Evolutionary conservation across 2,329 filamentous ascomycete genomes (phyloP).

Genomic region (Gnomoniopsis sp.): DNA sequence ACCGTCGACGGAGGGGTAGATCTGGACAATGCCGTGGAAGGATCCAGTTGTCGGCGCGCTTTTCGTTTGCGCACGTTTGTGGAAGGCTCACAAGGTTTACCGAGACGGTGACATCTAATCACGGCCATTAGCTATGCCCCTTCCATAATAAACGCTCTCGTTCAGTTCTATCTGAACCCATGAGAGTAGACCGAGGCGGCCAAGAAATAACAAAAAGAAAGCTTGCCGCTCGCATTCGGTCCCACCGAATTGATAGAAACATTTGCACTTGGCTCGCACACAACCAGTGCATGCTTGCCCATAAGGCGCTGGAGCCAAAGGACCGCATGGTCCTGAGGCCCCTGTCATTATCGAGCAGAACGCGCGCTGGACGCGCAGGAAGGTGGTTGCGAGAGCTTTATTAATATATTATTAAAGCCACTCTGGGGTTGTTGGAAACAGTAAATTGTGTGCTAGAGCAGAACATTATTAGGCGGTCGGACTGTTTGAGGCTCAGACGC

Average conservation of each 20-base stretch:
- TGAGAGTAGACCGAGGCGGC: too few relatives aligned
- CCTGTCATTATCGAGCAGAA: background rate
- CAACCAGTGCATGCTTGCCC: slow-evolving; percentile 23
- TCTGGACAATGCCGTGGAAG: background rate
- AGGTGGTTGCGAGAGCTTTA: background rate
- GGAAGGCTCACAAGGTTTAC: slow-evolving; percentile 21
- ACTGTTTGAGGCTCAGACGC: too few relatives aligned
- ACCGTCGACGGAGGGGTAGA: background rate
- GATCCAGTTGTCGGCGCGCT: slow-evolving; percentile 8
- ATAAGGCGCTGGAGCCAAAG: slow-evolving; percentile 20
- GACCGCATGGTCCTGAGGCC: background rate
- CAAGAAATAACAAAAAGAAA: too few relatives aligned
- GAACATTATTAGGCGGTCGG: too few relatives aligned
- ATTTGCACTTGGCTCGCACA: slow-evolving; percentile 25
- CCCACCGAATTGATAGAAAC: slow-evolving; percentile 21
- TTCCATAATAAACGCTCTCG: too few relatives aligned
- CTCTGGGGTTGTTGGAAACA: too few relatives aligned
- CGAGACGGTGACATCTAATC: slow-evolving; percentile 22
- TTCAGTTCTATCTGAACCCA: too few relatives aligned
- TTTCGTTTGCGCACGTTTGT: slow-evolving; percentile 21
- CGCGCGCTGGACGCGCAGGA: background rate
- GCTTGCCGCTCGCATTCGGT: slow-evolving; percentile 20
- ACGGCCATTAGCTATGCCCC: too few relatives aligned
- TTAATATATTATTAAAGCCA: background rate
- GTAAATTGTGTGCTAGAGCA: too few relatives aligned